These are phyloP conservation scores for Chrysopogon serrulatus DNA, from an alignment of 176 grass and related monocot species.

Conservation along the genomic window DNA sequence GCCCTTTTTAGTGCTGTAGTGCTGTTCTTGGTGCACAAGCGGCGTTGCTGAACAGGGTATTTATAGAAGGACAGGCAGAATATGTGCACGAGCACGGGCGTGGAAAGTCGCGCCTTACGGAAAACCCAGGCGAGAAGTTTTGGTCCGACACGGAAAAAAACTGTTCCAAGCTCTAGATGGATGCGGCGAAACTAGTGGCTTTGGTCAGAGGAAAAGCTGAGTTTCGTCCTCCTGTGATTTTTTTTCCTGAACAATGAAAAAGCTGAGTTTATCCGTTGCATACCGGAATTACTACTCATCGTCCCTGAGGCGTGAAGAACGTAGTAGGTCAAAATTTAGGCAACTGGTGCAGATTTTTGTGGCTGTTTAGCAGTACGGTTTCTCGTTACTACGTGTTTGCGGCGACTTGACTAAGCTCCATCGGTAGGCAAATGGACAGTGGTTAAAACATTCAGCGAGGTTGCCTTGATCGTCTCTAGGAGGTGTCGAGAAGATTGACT, in stretches of 20 bases:
- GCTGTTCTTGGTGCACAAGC: neutral
- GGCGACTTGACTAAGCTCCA: neutral
- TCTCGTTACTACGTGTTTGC: neutral
- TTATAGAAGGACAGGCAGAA: neutral
- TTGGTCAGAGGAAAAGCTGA: neutral
- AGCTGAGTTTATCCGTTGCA: neutral
- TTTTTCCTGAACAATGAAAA: too few relatives aligned
- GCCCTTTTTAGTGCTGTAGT: too few relatives aligned
- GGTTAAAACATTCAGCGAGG: neutral
- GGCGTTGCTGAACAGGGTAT: neutral
- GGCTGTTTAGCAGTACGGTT: neutral
- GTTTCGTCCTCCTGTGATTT: too few relatives aligned
- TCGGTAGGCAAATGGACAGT: neutral
- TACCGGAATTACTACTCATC: neutral
- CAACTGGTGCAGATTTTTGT: neutral
- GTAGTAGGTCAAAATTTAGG: neutral
- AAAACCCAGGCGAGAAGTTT: neutral
- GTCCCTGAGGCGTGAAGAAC: too few relatives aligned
- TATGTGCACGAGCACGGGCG: neutral
- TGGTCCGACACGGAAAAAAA: neutral
- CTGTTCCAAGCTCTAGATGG: neutral
- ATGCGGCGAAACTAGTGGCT: too few relatives aligned
- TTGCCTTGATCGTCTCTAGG: neutral
- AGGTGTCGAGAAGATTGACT: neutral
- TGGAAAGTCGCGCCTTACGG: conserved; percentile 4